Percentiles rank a stretch among this genome's conserved stretches.
phyloP scores from a whole-genome alignment of 495 filamentous ascomycete species.

The Penicillium tannophilum region DNA sequence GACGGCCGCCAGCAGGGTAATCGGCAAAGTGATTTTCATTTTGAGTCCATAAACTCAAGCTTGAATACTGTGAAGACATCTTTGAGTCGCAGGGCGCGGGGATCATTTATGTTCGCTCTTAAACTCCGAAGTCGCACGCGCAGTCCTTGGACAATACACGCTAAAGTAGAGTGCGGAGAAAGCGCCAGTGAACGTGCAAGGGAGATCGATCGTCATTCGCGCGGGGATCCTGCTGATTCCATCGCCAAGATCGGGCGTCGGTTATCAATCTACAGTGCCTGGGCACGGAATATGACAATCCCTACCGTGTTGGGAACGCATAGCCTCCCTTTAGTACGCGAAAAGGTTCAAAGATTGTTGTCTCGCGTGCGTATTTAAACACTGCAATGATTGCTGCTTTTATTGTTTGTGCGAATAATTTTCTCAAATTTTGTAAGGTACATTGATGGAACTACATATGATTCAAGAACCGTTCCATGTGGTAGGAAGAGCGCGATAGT shows the following conservation, averaged over 20 bases:
- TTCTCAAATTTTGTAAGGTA: not conserved
- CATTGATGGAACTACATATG: not conserved
- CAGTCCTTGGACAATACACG: too few relatives aligned
- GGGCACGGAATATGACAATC: slow-evolving; percentile 3
- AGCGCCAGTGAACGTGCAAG: not conserved
- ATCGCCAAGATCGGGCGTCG: slow-evolving; percentile 1
- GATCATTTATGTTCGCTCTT: not conserved
- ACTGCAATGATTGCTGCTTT: not conserved
- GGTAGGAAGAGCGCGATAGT: slow-evolving; percentile 51
- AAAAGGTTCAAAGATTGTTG: not conserved
- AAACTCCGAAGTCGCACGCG: too few relatives aligned
- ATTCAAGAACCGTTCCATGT: slow-evolving; percentile 42
- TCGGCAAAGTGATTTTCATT: slow-evolving; percentile 28
- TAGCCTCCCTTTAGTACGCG: slow-evolving; percentile 7
- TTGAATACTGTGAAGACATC: not conserved
- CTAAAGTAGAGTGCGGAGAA: not conserved
- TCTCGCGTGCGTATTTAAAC: not conserved
- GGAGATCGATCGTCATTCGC: slow-evolving; percentile 1
- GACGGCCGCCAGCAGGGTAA: slow-evolving; percentile 21
- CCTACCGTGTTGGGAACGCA: slow-evolving; percentile 1
- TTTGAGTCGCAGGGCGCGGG: not conserved
- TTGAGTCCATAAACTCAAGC: not conserved
- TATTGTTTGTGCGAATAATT: not conserved
- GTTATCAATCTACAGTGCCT: slow-evolving; percentile 12
- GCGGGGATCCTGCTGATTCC: not conserved